phyloP scores from a whole-genome alignment of 164 flowering plant genomes.

The Magnolia officinalis region DNA sequence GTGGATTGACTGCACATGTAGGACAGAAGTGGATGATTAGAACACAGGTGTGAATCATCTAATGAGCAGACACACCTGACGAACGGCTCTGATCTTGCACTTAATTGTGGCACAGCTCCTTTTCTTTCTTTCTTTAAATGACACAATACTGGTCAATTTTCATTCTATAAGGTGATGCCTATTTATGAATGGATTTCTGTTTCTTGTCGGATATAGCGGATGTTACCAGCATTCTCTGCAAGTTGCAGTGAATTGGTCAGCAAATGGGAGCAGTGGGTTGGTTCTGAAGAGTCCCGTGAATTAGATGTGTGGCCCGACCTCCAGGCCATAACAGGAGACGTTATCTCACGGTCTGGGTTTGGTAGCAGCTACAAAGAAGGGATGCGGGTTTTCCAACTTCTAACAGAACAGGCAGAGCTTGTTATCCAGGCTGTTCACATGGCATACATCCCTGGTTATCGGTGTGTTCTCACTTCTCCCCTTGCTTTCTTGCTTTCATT shows the following conservation, averaged over 20 bases:
- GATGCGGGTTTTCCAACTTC: slow-evolving; percentile 24
- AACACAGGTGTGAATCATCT: too few relatives aligned
- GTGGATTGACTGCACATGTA: background rate
- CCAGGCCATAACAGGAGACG: slow-evolving; percentile 26
- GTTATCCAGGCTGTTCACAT: background rate
- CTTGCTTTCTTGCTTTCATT: background rate
- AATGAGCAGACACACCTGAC: background rate
- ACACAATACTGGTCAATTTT: background rate
- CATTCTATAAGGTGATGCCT: background rate
- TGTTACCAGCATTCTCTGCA: slow-evolving; percentile 26
- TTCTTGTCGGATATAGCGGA: slow-evolving; percentile 15
- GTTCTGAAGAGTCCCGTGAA: slow-evolving; percentile 11
- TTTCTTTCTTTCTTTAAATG: too few relatives aligned
- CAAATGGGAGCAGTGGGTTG: slow-evolving; percentile 20
- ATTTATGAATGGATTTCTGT: background rate
- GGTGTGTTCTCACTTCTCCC: slow-evolving; percentile 8
- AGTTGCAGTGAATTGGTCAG: slow-evolving; percentile 18
- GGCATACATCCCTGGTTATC: slow-evolving; percentile 28
- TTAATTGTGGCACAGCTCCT: too few relatives aligned
- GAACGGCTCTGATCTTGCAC: background rate
- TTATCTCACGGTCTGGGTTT: slow-evolving; percentile 29
- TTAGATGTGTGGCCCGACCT: slow-evolving; percentile 28
- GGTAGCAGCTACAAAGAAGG: slow-evolving; percentile 36
- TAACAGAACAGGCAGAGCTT: slow-evolving; percentile 14
- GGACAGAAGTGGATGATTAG: background rate